Evolutionary conservation across 2,329 filamentous ascomycete species (phyloP), one percentile per base, ranked within the genome.

Genomic region (Diaporthe destruens): DNA sequence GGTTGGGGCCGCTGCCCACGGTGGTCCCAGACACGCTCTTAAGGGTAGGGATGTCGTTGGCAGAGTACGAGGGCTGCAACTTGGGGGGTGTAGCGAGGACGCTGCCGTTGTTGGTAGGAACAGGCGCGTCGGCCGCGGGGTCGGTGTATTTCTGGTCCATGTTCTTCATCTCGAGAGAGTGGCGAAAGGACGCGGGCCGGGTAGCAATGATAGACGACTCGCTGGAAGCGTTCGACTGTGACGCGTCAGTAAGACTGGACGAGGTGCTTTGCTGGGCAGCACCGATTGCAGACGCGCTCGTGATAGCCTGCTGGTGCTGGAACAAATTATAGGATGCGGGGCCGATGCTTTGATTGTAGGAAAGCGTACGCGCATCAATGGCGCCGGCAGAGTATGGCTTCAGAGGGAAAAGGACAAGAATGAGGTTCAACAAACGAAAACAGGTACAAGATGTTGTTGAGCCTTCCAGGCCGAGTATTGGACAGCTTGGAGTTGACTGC

Each of bases 31-130:
- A 87, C 69, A 88, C 86, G 76, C 87, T 92, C 88, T 96, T 97
- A 79, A 95, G 86, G 9, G 95, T 97, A 6, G 95, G 93, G 25
- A 98, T 87, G 79, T 98, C 95, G 81, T 93, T 96, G 69, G 94
- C 91, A 12, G 96, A 98, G 84, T 94, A 98, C 0, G 96, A 98
- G 56, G 93, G 92, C 82, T 95, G 93, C 72, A 98, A 83, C 85
- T 94, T 94, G 39, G 92, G 90, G 47, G 93, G 89, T 69, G 89
- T 89, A 34, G 89, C 86, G 80, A 92, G 88, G 73, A 82, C 82
- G 39, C 44, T 74, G 66, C 55, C 65, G 73, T 88, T 85, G 72
- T 80, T 88, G 34, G 83, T 81, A 20, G 88, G 82, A 3, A 89
- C 78, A 34, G 81, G 74, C 14, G 79, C 76, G 61, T 87, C 86